These are phyloP conservation scores for Verticillium tricorpus DNA, from an alignment of 2,329 filamentous ascomycete species.

Conservation along the genomic window DNA sequence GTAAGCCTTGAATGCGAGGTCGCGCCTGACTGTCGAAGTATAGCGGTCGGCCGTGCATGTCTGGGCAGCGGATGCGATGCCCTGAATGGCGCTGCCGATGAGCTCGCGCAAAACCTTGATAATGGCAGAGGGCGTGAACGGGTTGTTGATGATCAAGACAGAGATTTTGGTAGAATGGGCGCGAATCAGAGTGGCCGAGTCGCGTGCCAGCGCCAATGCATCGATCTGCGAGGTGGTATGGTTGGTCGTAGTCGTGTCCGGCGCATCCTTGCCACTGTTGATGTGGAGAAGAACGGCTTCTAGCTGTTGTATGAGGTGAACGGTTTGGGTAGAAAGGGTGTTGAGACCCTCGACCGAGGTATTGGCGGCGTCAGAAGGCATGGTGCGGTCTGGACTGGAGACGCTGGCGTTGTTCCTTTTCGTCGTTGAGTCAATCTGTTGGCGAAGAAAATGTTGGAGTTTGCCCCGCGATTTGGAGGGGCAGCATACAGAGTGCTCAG, in stretches of 20 bases:
- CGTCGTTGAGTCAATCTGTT: not conserved
- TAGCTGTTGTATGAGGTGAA: conserved; percentile 35
- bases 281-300: conserved; percentile 36
- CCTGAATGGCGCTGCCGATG: conserved; percentile 68
- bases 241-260: conserved; percentile 6
- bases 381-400: not conserved
- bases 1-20: conserved; percentile 56
- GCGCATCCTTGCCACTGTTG: conserved; percentile 23
- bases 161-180: conserved; percentile 86
- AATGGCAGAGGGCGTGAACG: conserved; percentile 78
- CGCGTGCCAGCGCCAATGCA: conserved; percentile 64
- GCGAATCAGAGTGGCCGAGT: conserved; percentile 68
- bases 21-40: conserved; percentile 57
- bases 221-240: conserved; percentile 33
- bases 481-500: not conserved
- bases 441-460: conserved; percentile 7
- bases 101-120: conserved; percentile 66
- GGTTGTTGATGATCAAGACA: conserved; percentile 78
- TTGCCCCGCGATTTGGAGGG: conserved; percentile 16
- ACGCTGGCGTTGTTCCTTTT: not conserved
- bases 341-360: conserved; percentile 32
- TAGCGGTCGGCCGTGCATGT: conserved; percentile 58
- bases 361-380: conserved; percentile 9
- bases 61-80: conserved; percentile 66
- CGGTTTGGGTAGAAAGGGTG: conserved; percentile 29